Conservation (phyloP, 208 protist species). For the Naegleria lovaniensis region DNA sequence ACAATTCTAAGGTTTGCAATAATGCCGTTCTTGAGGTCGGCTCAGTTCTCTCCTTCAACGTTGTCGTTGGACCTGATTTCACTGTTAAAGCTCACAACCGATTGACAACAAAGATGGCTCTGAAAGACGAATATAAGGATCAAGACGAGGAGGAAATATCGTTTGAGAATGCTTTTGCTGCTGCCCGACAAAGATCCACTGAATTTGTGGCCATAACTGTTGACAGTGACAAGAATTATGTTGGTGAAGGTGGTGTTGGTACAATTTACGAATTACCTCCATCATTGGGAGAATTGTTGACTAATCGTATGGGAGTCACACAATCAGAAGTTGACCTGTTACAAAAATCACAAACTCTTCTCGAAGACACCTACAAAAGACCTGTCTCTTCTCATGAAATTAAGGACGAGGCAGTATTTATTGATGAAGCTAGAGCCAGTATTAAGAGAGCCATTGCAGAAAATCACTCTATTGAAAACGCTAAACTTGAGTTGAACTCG, state of each 20-base stretch:
- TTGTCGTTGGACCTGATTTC: conserved; percentile 1
- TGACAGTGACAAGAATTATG: background rate
- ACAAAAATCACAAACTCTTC: background rate
- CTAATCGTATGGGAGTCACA: background rate
- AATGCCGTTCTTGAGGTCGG: background rate
- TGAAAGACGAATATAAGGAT: background rate
- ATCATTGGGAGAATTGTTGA: background rate
- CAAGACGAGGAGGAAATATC: background rate
- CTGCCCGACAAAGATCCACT: background rate
- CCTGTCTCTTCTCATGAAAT: background rate
- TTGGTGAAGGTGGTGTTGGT: background rate
- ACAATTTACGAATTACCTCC: background rate
- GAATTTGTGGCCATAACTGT: background rate
- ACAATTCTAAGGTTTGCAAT: background rate
- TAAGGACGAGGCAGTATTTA: background rate
- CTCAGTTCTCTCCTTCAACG: background rate
- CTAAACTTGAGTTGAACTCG: conserved; percentile 44
- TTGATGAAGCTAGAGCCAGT: conserved; percentile 35
- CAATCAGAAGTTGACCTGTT: background rate
- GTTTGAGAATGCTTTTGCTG: background rate
- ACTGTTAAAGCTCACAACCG: background rate
- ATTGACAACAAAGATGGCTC: background rate
- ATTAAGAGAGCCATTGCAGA: conserved; percentile 36
- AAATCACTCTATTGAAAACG: conserved; percentile 36
- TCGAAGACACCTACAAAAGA: conserved; percentile 1